Evolutionary conservation across 2,329 filamentous ascomycete genomes (phyloP), one percentile per base, ranked within the genome.

Genomic region (Phialophora tarda): DNA sequence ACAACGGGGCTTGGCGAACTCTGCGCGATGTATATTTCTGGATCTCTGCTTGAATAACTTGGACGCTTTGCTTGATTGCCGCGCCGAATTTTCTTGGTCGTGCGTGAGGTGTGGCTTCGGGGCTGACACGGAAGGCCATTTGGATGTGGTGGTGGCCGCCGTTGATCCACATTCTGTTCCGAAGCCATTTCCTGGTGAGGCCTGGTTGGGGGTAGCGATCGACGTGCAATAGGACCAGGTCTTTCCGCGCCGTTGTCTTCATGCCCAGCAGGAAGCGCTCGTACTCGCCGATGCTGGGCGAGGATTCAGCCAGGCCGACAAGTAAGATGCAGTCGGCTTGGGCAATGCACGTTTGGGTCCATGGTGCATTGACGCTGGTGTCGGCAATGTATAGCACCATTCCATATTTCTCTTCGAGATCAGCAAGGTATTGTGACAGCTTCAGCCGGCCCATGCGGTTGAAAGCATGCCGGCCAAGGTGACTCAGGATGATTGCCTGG

Each of bases 361-460:
- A 99, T 0, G 94, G 93, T 1, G 96, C 92, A 73, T 97, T 98
- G 73, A 98, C 95, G 67, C 89, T 97, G 4, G 96, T 99, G 77
- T 99, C 95, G 59, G 94, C 95, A 65, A 99, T 89, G 75, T 99
- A 99, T 7, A 99, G 83, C 1, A 99, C 93, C 73, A 99, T 87
- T 0, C 94, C 93, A 73, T 96, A 98, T 77, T 97, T 97, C 79
- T 99, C 95, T 78, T 99, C 95, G 11, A 99, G 83, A 74, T 99
- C 95, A 1, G 96, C 95, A 58, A 99, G 85, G 75, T 99, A 99
- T 72, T 99, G 94, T 0, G 94, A 92, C 6, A 99, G 82, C 78
- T 96, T 97, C 30, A 99, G 82, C 78, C 97, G 98, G 5, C 95
- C 95, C 90, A 99, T 98, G 73, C 90, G 91, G 78, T 91, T 98